Evolutionary conservation across 2,329 filamentous ascomycete species (phyloP), one percentile per base, ranked within the genome.

Genomic region (Botrytis deweyae): DNA sequence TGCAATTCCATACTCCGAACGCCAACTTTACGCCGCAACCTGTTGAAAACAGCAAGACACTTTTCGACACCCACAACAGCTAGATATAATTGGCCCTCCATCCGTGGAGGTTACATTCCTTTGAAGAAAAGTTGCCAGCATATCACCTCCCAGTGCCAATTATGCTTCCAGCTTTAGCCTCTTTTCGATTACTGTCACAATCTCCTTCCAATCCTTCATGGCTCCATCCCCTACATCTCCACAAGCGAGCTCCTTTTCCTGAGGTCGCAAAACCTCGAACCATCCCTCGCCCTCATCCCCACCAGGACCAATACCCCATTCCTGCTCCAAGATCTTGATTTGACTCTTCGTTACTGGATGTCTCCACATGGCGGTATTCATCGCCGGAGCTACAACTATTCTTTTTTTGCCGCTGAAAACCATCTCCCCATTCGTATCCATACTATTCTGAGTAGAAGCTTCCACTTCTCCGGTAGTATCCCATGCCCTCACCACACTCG

Each of bases 301-400:
- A 61, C 91, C 67, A 85, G 38, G 82, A 62, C 62, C 73, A 65
- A 87, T 81, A 9, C 90, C 91, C 94, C 94, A 97, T 74, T 94
- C 92, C 66, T 92, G 87, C 76, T 91, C 87, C 65, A 98, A 84
- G 0, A 92, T 84, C 59, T 84, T 84, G 55, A 97, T 83, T 76
- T 97, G 93, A 76, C 88, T 89, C 68, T 83, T 86, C 1, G 95
- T 97, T 64, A 97, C 85, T 2, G 94, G 95, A 81, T 98, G 94
- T 72, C 87, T 85, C 92, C 93, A 97, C 95, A 97, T 97, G 6
- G 91, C 90, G 38, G 90, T 94, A 81, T 98, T 97, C 93, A 97
- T 97, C 44, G 92, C 90, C 1, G 91, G 91, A 3, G 92, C 92
- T 0, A 95, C 92, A 2, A 96, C 79, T 52, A 97, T 93, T 76